Evolutionary conservation across 208 protist species (phyloP).

Genomic region (Endotrypanum monterogeii): DNA sequence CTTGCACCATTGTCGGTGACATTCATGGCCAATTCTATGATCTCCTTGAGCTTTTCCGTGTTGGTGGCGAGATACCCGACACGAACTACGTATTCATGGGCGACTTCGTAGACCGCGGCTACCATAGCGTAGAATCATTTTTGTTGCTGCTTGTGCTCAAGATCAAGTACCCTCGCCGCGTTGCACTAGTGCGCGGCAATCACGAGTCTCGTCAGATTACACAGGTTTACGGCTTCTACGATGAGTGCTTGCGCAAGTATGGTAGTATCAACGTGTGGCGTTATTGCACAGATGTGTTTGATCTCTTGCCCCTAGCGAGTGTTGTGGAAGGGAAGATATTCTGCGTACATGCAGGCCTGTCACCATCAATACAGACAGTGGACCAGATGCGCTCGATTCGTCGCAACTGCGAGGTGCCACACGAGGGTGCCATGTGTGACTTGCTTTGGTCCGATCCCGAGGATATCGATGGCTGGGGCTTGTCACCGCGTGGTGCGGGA

Average conservation of each 20-base stretch:
- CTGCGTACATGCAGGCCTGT: constrained; percentile 99
- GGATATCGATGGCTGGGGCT: constrained; percentile 96
- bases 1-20: constrained; percentile 94
- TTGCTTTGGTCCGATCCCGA: constrained; percentile 98
- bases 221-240: constrained; percentile 99
- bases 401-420: constrained; percentile 97
- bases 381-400: constrained; percentile 96
- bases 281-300: constrained; percentile 99
- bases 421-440: constrained; percentile 99
- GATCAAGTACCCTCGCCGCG: constrained; percentile 95
- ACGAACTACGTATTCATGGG: constrained; percentile 98
- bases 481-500: constrained; percentile 98
- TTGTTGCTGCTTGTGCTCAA: constrained; percentile 98
- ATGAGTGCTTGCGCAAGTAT: constrained; percentile 99
- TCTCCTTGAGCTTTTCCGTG: constrained; percentile 96
- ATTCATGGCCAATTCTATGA: constrained; percentile 98
- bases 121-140: constrained; percentile 98
- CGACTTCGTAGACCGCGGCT: constrained; percentile 99
- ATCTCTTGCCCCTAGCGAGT: constrained; percentile 98
- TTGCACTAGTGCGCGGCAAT: constrained; percentile 97
- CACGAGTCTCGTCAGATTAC: constrained; percentile 97
- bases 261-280: constrained; percentile 99
- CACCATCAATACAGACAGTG: constrained; percentile 97
- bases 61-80: constrained; percentile 95
- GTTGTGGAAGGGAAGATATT: constrained; percentile 98